Evolutionary conservation across 2,329 filamentous ascomycete species (phyloP).

Genomic region (Cordyceps militaris): DNA sequence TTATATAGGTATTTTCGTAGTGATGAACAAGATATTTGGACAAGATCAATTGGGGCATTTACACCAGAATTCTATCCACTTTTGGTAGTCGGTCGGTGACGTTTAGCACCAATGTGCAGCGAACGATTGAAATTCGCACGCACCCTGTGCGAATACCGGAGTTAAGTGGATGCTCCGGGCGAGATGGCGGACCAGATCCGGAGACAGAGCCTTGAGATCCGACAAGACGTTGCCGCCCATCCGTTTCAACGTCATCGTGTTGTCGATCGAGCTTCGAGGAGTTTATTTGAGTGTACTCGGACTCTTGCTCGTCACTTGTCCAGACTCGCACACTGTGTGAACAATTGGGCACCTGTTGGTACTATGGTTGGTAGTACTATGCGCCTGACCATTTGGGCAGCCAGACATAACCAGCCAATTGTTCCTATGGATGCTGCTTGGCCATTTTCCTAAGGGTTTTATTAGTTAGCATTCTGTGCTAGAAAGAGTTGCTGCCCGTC

Average conservation of each 20-base stretch:
- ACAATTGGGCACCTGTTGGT: not conserved
- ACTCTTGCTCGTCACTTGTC: not conserved
- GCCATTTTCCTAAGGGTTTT: no score
- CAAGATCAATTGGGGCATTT: not conserved
- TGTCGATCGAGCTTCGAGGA: no score
- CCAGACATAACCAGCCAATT: not conserved
- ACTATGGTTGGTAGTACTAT: no score
- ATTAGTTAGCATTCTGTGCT: no score
- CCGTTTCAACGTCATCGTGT: not conserved
- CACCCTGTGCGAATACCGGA: not conserved
- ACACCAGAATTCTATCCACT: not conserved
- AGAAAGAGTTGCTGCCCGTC: no score
- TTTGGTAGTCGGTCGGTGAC: not conserved
- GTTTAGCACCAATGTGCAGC: not conserved
- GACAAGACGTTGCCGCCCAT: not conserved
- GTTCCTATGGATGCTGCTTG: no score
- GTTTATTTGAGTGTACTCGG: not conserved
- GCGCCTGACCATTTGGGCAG: no score
- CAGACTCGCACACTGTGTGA: not conserved
- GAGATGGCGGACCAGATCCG: not conserved
- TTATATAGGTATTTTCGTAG: not conserved
- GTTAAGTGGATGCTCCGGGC: conserved; percentile 2
- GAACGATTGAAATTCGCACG: not conserved
- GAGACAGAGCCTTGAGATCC: not conserved
- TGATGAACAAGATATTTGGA: no score